These are phyloP conservation scores for Aphanomyces astaci DNA, from an alignment of 352 stramenopile species.

Conservation along the genomic window DNA sequence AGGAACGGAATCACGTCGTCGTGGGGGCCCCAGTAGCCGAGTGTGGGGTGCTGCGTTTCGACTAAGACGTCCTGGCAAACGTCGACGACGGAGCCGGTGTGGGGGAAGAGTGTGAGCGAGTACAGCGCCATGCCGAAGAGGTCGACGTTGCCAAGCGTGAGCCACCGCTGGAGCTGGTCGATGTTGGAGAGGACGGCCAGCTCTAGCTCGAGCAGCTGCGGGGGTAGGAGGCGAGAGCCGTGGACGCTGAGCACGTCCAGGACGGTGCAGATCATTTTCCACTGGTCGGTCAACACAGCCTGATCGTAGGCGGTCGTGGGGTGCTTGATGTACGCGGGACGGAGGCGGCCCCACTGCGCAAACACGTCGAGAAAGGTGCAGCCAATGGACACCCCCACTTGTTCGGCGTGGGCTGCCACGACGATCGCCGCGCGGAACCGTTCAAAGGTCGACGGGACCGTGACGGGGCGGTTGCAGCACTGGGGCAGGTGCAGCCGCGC, in stretches of 20 bases:
- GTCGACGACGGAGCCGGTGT: conserved; percentile 39
- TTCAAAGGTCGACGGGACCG: conserved; percentile 67
- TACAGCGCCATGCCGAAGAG: conserved; percentile 67
- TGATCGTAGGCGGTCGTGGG: background rate
- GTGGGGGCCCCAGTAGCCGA: conserved; percentile 59
- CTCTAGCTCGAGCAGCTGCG: conserved; percentile 58
- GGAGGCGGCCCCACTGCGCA: conserved; percentile 54
- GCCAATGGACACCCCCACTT: conserved; percentile 65
- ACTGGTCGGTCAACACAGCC: conserved; percentile 13
- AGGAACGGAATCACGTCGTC: conserved; percentile 41
- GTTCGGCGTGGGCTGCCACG: conserved; percentile 64
- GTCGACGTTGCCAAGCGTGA: conserved; percentile 59
- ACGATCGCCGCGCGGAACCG: conserved; percentile 70
- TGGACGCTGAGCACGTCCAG: conserved; percentile 77
- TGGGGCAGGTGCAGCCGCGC: conserved; percentile 30
- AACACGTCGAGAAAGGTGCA: conserved; percentile 64
- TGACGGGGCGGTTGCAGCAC: conserved; percentile 43
- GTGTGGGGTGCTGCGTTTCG: conserved; percentile 51
- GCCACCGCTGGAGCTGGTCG: conserved; percentile 66
- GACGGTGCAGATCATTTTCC: conserved; percentile 65
- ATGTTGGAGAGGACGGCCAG: conserved; percentile 66
- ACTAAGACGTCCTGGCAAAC: conserved; percentile 60
- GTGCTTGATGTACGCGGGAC: conserved; percentile 40
- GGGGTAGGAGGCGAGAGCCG: conserved; percentile 57
- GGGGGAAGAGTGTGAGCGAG: conserved; percentile 63